A percentile compares a stretch with the other conserved stretches of the same genome.
These are phyloP conservation scores for Sextonia rubra DNA, from an alignment of 164 flowering plant species.

Conservation along the genomic window DNA sequence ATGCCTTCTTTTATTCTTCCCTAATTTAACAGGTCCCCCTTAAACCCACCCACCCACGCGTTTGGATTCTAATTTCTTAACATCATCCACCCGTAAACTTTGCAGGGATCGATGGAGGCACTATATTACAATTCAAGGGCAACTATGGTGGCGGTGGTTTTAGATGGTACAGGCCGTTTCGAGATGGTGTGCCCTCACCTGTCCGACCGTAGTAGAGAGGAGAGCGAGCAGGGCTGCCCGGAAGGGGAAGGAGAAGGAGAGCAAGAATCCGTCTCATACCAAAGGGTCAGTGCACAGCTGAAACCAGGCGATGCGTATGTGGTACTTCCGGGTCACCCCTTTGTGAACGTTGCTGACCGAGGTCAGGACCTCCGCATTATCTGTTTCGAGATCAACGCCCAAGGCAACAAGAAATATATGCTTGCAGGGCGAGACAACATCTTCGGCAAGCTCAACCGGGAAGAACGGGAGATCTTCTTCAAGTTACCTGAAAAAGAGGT, in stretches of 20 bases:
- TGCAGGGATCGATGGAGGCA: conserved; percentile 33
- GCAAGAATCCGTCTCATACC: conserved; percentile 13
- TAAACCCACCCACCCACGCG: too few species aligned
- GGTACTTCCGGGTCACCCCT: conserved; percentile 69
- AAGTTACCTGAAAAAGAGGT: conserved; percentile 21
- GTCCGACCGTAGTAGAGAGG: conserved; percentile 6
- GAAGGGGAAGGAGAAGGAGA: not conserved
- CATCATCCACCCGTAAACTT: too few species aligned
- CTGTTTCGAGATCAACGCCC: conserved; percentile 49
- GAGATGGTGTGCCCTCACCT: conserved; percentile 59
- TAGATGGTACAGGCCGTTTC: conserved; percentile 32
- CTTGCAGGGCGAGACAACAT: conserved; percentile 54
- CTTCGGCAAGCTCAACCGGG: conserved; percentile 32
- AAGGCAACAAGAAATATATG: conserved; percentile 31
- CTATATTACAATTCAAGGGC: conserved; percentile 41
- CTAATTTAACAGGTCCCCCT: too few species aligned
- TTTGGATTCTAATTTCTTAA: too few species aligned
- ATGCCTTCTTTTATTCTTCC: too few species aligned
- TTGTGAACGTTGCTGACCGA: conserved; percentile 34
- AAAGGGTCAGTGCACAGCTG: conserved; percentile 20
- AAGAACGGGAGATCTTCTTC: conserved; percentile 51
- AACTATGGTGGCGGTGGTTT: conserved; percentile 26
- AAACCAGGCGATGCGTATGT: conserved; percentile 25
- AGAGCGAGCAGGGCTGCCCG: not conserved
- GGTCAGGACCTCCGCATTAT: conserved; percentile 41